Conservation (phyloP, 2,329 filamentous ascomycete species). For the Pseudocercospora musae region DNA sequence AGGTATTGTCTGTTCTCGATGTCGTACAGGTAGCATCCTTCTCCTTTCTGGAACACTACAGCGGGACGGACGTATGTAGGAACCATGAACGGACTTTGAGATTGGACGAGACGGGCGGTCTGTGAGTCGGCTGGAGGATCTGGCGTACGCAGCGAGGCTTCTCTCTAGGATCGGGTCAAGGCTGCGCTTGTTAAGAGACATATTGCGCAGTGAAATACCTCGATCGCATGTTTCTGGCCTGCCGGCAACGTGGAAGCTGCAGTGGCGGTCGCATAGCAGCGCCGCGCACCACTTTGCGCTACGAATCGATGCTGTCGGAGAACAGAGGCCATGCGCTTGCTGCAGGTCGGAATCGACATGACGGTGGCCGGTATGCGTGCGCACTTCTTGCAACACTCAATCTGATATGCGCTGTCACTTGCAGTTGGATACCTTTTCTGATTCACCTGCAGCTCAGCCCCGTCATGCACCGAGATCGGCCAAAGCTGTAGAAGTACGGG, state of each 20-base stretch:
- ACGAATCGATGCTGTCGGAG: conserved; percentile 9
- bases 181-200: background rate
- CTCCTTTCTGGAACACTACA: conserved; percentile 83
- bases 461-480: background rate
- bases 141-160: conserved; percentile 59
- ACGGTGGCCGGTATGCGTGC: background rate
- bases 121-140: conserved; percentile 72
- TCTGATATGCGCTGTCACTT: background rate
- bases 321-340: conserved; percentile 25
- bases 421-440: background rate
- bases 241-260: conserved; percentile 43
- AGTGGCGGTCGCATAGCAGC: conserved; percentile 36
- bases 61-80: conserved; percentile 88
- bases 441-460: background rate
- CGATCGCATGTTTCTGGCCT: conserved; percentile 35
- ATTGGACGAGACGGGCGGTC: conserved; percentile 69
- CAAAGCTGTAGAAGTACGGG: background rate
- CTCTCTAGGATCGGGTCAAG: conserved; percentile 39
- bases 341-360: conserved; percentile 18
- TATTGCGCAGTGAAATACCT: conserved; percentile 16
- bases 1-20: conserved; percentile 84
- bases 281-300: conserved; percentile 5
- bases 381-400: background rate
- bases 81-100: conserved; percentile 85
- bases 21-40: conserved; percentile 87